These are phyloP conservation scores for Beauveria rudraprayagi DNA, from an alignment of 2,329 filamentous ascomycete genomes.

Conservation along the genomic window DNA sequence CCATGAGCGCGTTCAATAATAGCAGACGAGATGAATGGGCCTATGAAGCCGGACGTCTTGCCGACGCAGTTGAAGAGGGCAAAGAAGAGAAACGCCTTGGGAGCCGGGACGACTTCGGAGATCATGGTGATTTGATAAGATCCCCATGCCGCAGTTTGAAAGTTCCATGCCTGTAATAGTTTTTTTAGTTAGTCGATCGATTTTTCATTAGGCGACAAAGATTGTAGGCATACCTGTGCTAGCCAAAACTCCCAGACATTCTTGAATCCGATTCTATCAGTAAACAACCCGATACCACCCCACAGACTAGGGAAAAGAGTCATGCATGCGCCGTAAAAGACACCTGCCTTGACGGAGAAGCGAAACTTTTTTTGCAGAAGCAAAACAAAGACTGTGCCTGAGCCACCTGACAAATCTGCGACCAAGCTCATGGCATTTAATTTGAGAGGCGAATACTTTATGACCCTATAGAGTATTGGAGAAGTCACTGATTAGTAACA, in stretches of 20 bases:
- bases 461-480: conserved; percentile 7
- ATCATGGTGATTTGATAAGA: conserved; percentile 18
- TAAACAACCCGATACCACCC: conserved; percentile 17
- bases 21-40: conserved; percentile 17
- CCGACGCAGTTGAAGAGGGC: conserved; percentile 17
- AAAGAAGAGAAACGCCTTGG: conserved; percentile 18
- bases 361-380: conserved; percentile 16
- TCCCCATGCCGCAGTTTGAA: conserved; percentile 14
- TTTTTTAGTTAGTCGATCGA: not conserved
- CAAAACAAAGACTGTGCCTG: conserved; percentile 15
- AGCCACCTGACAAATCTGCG: conserved; percentile 15
- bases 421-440: conserved; percentile 15
- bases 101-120: conserved; percentile 17
- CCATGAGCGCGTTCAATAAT: conserved; percentile 15
- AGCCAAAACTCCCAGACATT: conserved; percentile 16
- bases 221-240: not conserved
- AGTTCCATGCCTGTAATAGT: conserved; percentile 13
- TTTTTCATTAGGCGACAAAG: no score
- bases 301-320: conserved; percentile 15
- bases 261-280: conserved; percentile 15
- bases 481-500: no score
- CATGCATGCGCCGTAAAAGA: conserved; percentile 17
- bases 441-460: conserved; percentile 16
- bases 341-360: conserved; percentile 17
- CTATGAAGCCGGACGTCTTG: conserved; percentile 20